A percentile compares a stretch with the other conserved stretches of the same genome.
These are phyloP conservation scores for Naganishia cerealis DNA, from an alignment of 1,284 basidiomycete species.

Conservation along the genomic window DNA sequence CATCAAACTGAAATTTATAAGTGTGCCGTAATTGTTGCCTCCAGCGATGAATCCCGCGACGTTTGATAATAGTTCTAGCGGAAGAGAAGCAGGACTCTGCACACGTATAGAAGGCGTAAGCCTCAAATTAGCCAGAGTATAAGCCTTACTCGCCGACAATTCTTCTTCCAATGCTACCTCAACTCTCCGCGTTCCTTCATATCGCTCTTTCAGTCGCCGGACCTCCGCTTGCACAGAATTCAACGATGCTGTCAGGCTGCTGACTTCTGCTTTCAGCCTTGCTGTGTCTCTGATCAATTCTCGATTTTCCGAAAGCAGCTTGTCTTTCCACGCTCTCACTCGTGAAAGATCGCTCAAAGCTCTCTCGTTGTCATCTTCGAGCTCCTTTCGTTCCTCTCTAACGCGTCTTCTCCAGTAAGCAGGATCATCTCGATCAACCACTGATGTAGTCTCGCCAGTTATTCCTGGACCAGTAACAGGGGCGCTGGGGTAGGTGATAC, in stretches of 20 bases:
- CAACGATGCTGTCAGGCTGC: not conserved
- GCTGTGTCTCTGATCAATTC: not conserved
- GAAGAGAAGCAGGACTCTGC: not conserved
- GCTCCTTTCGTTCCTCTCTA: not conserved
- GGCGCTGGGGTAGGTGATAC: too few relatives aligned
- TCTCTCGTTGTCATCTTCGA: not conserved
- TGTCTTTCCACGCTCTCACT: not conserved
- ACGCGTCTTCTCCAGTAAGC: not conserved
- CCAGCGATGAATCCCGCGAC: constrained; percentile 10
- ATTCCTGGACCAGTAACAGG: too few relatives aligned
- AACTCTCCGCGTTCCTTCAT: not conserved
- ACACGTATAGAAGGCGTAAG: not conserved
- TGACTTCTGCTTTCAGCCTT: not conserved
- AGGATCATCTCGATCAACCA: not conserved
- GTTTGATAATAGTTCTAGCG: not conserved
- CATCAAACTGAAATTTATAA: constrained; percentile 3
- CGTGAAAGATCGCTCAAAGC: not conserved
- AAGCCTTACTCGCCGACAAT: not conserved
- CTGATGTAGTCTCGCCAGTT: too few relatives aligned
- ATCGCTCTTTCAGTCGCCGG: constrained; percentile 1
- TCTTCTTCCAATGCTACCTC: constrained; percentile 1
- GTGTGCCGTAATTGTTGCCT: constrained; percentile 1
- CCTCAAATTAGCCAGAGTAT: not conserved
- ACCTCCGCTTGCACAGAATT: not conserved
- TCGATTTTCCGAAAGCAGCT: not conserved